Percentiles rank a stretch among this genome's conserved stretches.
Conservation (phyloP, 768 basidiomycete species). For the Agaricus bisporus region DNA sequence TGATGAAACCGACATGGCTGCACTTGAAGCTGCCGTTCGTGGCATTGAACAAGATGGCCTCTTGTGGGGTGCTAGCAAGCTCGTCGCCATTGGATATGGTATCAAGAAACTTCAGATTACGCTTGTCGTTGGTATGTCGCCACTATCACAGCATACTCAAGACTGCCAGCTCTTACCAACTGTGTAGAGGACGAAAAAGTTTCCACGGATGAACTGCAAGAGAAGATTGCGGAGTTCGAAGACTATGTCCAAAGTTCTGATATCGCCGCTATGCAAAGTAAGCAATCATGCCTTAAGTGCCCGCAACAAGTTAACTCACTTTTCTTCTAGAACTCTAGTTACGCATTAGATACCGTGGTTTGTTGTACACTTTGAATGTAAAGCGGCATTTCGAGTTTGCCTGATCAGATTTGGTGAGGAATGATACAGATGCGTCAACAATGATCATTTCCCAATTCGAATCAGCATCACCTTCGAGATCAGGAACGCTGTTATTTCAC, state of each 20-base stretch:
- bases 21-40: slow-evolving; percentile 77
- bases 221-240: slow-evolving; percentile 78
- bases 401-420: background rate
- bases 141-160: background rate
- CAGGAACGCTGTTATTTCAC: slow-evolving; percentile 13
- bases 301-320: background rate
- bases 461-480: slow-evolving; percentile 10
- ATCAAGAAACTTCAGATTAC: slow-evolving; percentile 88
- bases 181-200: slow-evolving; percentile 88
- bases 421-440: background rate
- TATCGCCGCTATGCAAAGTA: slow-evolving; percentile 92
- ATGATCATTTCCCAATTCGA: background rate
- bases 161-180: background rate
- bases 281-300: slow-evolving; percentile 16
- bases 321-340: slow-evolving; percentile 11
- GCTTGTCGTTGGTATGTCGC: slow-evolving; percentile 46
- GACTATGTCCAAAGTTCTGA: slow-evolving; percentile 91
- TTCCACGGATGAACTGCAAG: slow-evolving; percentile 89
- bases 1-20: slow-evolving; percentile 96
- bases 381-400: background rate
- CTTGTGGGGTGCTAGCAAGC: slow-evolving; percentile 91
- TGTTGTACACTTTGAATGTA: background rate
- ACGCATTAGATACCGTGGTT: background rate
- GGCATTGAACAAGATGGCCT: slow-evolving; percentile 87
- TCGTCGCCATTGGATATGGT: slow-evolving; percentile 86